Conservation (phyloP, 1,284 basidiomycete species). For the Porogramme epimiltina region DNA sequence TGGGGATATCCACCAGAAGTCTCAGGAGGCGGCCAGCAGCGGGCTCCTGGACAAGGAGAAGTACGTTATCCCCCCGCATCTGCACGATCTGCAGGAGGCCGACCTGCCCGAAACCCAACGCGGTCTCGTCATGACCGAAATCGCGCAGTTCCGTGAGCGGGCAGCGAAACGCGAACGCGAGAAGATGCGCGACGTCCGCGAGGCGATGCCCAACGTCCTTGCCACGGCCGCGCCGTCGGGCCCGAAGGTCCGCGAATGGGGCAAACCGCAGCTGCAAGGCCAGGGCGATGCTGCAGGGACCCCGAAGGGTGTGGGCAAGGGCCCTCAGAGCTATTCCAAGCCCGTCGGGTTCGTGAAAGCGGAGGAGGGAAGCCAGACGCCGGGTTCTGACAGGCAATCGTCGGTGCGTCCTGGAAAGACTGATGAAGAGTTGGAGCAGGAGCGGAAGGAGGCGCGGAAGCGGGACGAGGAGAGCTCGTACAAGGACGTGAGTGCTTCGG, state of each 20-base stretch:
- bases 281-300: constrained; percentile 28
- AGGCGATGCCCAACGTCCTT: constrained; percentile 48
- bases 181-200: constrained; percentile 74
- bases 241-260: constrained; percentile 77
- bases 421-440: constrained; percentile 83
- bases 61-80: constrained; percentile 90
- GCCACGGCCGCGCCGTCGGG: constrained; percentile 54
- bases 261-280: constrained; percentile 53
- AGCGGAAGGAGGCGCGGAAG: constrained; percentile 71
- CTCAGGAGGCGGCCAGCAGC: constrained; percentile 66
- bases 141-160: constrained; percentile 89
- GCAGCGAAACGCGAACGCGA: constrained; percentile 86
- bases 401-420: constrained; percentile 57
- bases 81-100: constrained; percentile 93
- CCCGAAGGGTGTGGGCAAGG: constrained; percentile 56
- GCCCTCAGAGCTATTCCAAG: constrained; percentile 74
- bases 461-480: constrained; percentile 82
- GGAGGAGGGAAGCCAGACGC: constrained; percentile 44
- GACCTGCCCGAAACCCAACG: constrained; percentile 96
- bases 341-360: constrained; percentile 82
- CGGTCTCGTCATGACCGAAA: constrained; percentile 91
- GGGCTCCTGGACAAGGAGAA: constrained; percentile 74
- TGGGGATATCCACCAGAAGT: constrained; percentile 59
- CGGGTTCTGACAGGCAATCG: constrained; percentile 38
- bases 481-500: constrained; percentile 69